Conservation (phyloP, 768 basidiomycete species). For the Amanita fuliginea region DNA sequence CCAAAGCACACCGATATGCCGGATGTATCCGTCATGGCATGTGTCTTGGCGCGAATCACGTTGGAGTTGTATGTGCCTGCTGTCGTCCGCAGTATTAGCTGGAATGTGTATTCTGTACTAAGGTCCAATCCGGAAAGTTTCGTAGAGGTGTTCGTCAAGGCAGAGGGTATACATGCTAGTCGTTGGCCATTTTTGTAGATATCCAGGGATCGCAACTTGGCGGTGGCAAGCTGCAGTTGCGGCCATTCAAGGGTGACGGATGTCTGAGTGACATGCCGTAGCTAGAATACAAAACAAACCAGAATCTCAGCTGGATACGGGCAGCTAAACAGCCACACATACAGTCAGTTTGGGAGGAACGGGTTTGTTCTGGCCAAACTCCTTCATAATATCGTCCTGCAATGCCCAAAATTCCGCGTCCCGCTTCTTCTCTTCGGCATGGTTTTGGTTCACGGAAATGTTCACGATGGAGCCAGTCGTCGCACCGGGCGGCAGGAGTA, state of each 20-base stretch:
- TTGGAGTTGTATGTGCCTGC: constrained; percentile 89
- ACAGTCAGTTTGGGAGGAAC: constrained; percentile 68
- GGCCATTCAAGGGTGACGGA: constrained; percentile 97
- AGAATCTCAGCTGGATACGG: background rate
- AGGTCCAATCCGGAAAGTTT: constrained; percentile 77
- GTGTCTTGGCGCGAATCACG: constrained; percentile 72
- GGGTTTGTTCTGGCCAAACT: constrained; percentile 62
- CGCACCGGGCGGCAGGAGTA: constrained; percentile 86
- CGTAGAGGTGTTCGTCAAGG: constrained; percentile 75
- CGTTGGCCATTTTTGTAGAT: constrained; percentile 90
- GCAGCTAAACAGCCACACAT: constrained; percentile 10
- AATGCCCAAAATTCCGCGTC: constrained; percentile 77
- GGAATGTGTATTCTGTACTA: constrained; percentile 85
- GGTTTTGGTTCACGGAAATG: constrained; percentile 88
- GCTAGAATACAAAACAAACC: constrained; percentile 25
- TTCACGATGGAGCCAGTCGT: constrained; percentile 94
- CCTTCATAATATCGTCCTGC: constrained; percentile 68
- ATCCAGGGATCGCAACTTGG: constrained; percentile 80
- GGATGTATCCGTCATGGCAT: constrained; percentile 91
- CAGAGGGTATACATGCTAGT: constrained; percentile 76
- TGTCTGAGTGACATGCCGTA: constrained; percentile 94
- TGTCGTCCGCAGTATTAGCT: constrained; percentile 85
- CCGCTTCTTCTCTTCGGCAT: constrained; percentile 71
- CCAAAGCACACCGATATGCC: constrained; percentile 95
- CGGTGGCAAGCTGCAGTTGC: constrained; percentile 68